phyloP scores from a whole-genome alignment of 2,329 filamentous ascomycete genomes.

The Orbilia ellipsospora region DNA sequence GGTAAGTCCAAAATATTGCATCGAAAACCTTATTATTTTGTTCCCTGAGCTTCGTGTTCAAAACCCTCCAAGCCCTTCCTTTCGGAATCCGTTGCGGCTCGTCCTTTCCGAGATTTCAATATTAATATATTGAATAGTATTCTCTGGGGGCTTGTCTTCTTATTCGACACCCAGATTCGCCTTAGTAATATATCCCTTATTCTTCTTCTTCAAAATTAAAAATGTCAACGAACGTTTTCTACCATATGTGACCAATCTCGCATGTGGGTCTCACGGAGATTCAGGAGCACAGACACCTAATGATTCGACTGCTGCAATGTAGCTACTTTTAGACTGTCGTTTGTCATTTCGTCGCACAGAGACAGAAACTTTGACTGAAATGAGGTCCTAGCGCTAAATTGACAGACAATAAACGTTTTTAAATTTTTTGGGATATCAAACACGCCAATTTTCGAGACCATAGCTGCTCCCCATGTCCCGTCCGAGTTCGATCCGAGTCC shows the following conservation, averaged over 20 bases:
- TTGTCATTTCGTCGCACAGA: slow-evolving; percentile 18
- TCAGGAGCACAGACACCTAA: slow-evolving; percentile 40
- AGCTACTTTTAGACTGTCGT: slow-evolving; percentile 28
- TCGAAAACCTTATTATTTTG: too few species aligned
- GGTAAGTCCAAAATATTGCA: too few species aligned
- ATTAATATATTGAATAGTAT: not conserved
- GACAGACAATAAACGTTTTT: slow-evolving; percentile 16
- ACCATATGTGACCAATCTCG: not conserved
- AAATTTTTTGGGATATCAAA: slow-evolving; percentile 15
- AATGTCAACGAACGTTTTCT: not conserved
- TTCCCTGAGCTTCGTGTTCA: too few species aligned
- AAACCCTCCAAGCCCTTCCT: too few species aligned
- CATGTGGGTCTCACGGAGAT: slow-evolving; percentile 9
- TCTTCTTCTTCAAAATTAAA: not conserved
- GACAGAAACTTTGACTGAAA: not conserved
- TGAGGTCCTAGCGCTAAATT: slow-evolving; percentile 30
- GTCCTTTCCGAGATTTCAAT: not conserved
- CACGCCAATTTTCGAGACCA: not conserved
- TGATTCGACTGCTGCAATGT: slow-evolving; percentile 4
- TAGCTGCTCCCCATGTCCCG: not conserved
- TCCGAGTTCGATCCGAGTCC: not conserved
- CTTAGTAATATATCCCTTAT: not conserved
- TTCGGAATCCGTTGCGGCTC: too few species aligned
- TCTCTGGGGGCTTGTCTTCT: not conserved
- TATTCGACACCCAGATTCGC: not conserved